Evolutionary conservation across 768 basidiomycete genomes (phyloP).

Genomic region (Leccinellum rugosiceps): DNA sequence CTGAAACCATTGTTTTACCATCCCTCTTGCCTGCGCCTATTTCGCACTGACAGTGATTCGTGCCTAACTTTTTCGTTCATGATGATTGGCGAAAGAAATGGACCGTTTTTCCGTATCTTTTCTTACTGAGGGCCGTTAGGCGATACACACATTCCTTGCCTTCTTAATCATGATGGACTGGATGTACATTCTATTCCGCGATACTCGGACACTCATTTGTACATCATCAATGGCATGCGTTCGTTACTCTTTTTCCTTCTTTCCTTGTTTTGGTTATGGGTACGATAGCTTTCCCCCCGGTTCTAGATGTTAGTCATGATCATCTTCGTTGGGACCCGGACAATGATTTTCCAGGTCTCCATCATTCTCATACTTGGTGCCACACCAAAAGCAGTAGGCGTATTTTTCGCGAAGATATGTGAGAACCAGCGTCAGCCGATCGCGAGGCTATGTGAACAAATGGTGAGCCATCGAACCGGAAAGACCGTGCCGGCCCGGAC

Average conservation of each 20-base stretch:
- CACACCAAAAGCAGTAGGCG: slow-evolving; percentile 88
- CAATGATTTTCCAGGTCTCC: slow-evolving; percentile 64
- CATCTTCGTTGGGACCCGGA: slow-evolving; percentile 74
- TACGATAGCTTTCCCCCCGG: neutral
- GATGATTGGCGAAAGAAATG: neutral
- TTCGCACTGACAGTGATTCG: slow-evolving; percentile 16
- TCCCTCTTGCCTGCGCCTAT: slow-evolving; percentile 47
- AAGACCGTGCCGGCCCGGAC: slow-evolving; percentile 15
- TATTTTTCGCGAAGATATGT: slow-evolving; percentile 71
- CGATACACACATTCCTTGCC: slow-evolving; percentile 15
- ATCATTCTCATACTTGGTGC: slow-evolving; percentile 61
- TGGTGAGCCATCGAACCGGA: slow-evolving; percentile 9
- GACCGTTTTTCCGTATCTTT: neutral
- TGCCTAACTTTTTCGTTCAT: neutral
- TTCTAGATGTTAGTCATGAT: slow-evolving; percentile 59
- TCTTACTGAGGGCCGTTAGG: neutral
- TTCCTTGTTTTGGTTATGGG: neutral
- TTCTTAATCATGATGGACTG: slow-evolving; percentile 14
- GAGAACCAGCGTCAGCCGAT: slow-evolving; percentile 65
- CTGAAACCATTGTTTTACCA: slow-evolving; percentile 44
- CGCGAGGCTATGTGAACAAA: slow-evolving; percentile 52
- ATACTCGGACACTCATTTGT: slow-evolving; percentile 30
- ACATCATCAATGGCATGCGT: slow-evolving; percentile 26
- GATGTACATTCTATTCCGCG: slow-evolving; percentile 15
- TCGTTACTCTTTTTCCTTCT: slow-evolving; percentile 7